A percentile compares a stretch with the other conserved stretches of the same genome.
Conservation (phyloP, 202 grass and related monocot species). For the Cymbopogon flexuosus region DNA sequence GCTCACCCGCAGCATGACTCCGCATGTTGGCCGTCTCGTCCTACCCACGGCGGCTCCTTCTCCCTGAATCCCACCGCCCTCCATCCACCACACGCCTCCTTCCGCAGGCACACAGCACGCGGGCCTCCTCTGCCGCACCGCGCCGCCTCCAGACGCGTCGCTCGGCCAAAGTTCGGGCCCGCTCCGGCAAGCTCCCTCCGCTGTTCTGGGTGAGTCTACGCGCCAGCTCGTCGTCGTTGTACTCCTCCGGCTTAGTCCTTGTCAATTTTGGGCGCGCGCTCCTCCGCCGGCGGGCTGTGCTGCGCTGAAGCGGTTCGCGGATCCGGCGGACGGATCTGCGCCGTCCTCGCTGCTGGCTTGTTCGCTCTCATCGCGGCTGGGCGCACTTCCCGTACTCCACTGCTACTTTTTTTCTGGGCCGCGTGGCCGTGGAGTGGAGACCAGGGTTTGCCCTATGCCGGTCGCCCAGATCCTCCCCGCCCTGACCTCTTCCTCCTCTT, state of each 20-base stretch:
- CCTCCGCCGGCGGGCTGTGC: not conserved
- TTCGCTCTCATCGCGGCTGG: not conserved
- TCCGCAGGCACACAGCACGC: not conserved
- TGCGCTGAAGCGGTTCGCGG: not conserved
- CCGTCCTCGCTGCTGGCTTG: not conserved
- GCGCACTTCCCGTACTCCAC: not conserved
- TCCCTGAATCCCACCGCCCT: not conserved
- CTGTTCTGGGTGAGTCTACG: not conserved
- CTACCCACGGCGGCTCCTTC: not conserved
- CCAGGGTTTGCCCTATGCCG: not conserved
- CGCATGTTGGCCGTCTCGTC: not conserved
- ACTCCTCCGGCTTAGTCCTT: not conserved
- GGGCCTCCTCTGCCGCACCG: not conserved
- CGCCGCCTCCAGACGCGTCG: not conserved
- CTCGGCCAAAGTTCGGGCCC: not conserved
- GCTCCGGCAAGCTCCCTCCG: not conserved
- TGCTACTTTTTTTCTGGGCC: not conserved
- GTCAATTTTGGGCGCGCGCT: not conserved
- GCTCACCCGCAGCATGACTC: not conserved
- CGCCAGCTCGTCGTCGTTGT: not conserved
- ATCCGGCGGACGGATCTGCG: not conserved
- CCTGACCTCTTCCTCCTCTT: not conserved
- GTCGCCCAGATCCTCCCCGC: not conserved
- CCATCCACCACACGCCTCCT: not conserved
- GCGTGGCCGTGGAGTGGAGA: not conserved